Evolutionary conservation across 2,329 filamentous ascomycete species (phyloP).

Genomic region (Myriosclerotinia curreyana): DNA sequence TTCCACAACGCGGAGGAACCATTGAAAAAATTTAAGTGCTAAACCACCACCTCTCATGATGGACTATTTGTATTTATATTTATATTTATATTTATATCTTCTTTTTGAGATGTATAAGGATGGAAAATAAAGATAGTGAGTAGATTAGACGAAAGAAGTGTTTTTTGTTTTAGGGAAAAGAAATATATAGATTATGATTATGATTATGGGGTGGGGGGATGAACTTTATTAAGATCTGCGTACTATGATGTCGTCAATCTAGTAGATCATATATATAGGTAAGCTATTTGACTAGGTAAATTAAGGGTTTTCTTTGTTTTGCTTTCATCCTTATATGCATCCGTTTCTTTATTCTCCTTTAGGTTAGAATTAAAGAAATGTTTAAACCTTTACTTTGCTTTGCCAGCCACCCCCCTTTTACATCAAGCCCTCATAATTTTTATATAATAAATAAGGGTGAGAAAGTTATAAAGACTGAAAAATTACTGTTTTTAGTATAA

Average conservation of each 20-base stretch:
- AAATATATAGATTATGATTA: not conserved
- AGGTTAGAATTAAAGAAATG: no score
- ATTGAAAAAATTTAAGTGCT: conserved; percentile 66
- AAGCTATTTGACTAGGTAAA: not conserved
- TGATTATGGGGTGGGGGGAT: not conserved
- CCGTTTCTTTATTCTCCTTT: not conserved
- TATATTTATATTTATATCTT: not conserved
- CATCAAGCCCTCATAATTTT: no score
- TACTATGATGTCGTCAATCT: conserved; percentile 9
- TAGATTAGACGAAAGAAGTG: not conserved
- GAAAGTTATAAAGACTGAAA: no score
- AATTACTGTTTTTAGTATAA: no score
- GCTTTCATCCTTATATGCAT: not conserved
- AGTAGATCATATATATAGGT: no score
- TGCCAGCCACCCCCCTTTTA: no score
- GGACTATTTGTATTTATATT: conserved; percentile 17
- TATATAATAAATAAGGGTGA: no score
- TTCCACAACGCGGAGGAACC: conserved; percentile 69
- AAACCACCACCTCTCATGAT: conserved; percentile 59
- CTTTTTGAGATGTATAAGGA: not conserved
- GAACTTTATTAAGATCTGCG: conserved; percentile 2
- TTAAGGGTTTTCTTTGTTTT: conserved; percentile 9
- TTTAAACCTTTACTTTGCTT: no score
- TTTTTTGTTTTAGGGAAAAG: not conserved
- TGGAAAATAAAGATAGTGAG: not conserved